Base-by-base conservation (phyloP, 768 basidiomycete species). In the Lentinula boryana region DNA sequence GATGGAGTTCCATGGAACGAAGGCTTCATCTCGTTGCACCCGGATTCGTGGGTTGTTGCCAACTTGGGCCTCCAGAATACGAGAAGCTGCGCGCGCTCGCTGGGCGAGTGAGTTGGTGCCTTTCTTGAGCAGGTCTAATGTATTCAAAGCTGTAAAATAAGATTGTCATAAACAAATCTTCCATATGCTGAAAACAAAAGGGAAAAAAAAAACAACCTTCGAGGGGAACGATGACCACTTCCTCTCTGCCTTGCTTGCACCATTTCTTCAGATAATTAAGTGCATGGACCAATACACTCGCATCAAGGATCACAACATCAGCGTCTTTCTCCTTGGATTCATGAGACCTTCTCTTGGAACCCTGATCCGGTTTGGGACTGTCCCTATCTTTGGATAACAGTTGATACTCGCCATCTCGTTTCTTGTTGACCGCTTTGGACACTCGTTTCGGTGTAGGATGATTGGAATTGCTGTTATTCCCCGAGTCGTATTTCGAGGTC, bases 51-150 rank as follows among this genome's bases (percentile, higher is more conserved):
- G 81, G 68, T 93, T 93, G 23, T 84, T 80, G 35, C 92, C 92
- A 41, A 94, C 91, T 71, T 92, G 88, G 0, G 87, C 86, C 71
- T 97, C 95, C 46, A 97, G 81, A 56, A 93, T 86, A 23, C 95
- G 87, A 10, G 94, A 93, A 12, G 94, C 95, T 0, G 88, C 80
- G 21, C 95, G 89, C 1, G 94, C 94, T 31, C 87, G 85, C 68
- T 90, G 84, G 0, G 94, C 92, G 10, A 93, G 80, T 0, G 83
- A 74, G 31, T 80, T 89, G 0, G 87, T 85, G 1, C 94, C 94
- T 70, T 96, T 97, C 82, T 97, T 97, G 68, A 96, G 82, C 1
- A 95, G 76, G 69, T 97, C 95, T 2, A 97, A 81, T 0, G 94
- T 95, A 68, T 94, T 95, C 31, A 97, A 80, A 8, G 89, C 94